Base-by-base conservation (phyloP, 23 red algal species). In the Gracilaria gracilis region DNA sequence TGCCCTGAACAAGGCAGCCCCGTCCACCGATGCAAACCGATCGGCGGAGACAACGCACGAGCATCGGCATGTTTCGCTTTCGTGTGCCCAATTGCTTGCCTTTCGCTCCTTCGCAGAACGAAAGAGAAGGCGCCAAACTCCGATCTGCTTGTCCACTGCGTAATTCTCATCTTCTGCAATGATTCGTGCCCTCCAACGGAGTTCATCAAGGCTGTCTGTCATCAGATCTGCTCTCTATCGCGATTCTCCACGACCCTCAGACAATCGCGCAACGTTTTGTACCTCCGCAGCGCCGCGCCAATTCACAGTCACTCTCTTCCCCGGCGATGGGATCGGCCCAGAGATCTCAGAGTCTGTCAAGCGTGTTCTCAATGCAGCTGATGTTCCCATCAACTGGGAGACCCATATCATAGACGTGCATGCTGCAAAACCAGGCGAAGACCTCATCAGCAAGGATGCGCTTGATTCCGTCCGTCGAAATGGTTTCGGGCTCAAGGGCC, bases 291-390 rank as follows among this genome's bases (percentile, higher is more conserved):
- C 40, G 9, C 24, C 67, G 55, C 27, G 37, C 12, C 79, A 62
- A 37, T 98, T 78, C 67, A 95, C 80, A 2, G 94, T 95, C n/a
- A 99, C 97, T 38, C 80, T 99, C 48, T 95, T 99, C 84, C 97
- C 97, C 21, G 97, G 97, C 50, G 92, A 99, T 61, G 97, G 97
- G 16, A 99, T 99, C 59, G 97, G 97, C 34, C 97, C 97, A 40
- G 97, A 99, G 81, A 96, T 95, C 85, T 36, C 94, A 28, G 93
- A 67, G 24, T 87, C 97, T 17, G 94, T 99, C 80, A 71, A 93
- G 82, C 70, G 53, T 25, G 83, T 99, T 47, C 95, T 96, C 36
- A 66, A 51, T 31, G 97, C 97, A 13, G 94, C 97, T 70, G 80
- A 99, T 44, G 85, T 94, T 0, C 97, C 97, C 23, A 84, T 99